Conservation (phyloP, 345 rosid genomes). For the Xanthoceras sorbifolium region DNA sequence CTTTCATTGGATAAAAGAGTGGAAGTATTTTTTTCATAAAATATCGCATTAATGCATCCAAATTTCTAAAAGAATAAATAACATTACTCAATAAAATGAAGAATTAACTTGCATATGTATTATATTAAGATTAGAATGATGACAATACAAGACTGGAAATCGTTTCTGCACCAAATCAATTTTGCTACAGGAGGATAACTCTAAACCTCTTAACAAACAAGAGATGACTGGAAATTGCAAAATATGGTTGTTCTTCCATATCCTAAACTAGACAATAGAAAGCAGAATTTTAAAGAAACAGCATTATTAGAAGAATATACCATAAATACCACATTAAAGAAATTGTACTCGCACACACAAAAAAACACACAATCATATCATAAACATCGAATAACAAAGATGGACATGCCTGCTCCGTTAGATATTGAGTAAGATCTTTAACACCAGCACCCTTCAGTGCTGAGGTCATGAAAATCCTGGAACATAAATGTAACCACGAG, state of each 20-base stretch:
- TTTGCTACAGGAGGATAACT: neutral
- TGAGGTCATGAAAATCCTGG: constrained; percentile 81
- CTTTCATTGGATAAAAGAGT: neutral
- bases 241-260: neutral
- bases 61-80: neutral
- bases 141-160: neutral
- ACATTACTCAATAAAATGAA: neutral
- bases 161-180: neutral
- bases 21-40: neutral
- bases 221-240: neutral
- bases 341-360: neutral
- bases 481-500: constrained; percentile 25
- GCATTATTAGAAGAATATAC: neutral
- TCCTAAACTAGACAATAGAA: constrained; percentile 3
- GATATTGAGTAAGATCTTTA: constrained; percentile 64
- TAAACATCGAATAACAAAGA: neutral
- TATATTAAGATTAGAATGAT: neutral
- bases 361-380: neutral
- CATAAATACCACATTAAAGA: constrained; percentile 8
- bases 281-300: neutral
- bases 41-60: neutral
- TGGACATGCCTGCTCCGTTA: constrained; percentile 65
- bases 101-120: neutral
- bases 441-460: constrained; percentile 88
- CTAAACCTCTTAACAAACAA: neutral